A percentile compares a stretch with the other conserved stretches of the same genome.
Evolutionary conservation across 495 filamentous ascomycete genomes (phyloP).

Genomic region (Glonium stellatum): DNA sequence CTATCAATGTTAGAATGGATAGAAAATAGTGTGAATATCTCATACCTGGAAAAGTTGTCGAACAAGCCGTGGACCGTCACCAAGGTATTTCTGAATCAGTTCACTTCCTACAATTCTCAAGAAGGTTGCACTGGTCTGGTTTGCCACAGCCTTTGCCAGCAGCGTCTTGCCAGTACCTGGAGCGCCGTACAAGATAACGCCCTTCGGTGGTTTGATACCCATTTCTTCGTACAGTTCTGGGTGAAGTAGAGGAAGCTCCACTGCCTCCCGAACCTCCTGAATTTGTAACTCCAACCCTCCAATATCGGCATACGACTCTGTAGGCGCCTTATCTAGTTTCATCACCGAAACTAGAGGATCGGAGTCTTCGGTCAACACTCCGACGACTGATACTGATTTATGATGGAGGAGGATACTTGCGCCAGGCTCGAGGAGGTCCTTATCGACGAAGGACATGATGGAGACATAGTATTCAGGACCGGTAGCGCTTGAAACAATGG

Average conservation of each 20-base stretch:
- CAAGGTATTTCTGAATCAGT: conserved; percentile 97
- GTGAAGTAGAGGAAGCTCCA: conserved; percentile 91
- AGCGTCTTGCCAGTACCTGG: conserved; percentile 97
- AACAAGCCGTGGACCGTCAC: conserved; percentile 89
- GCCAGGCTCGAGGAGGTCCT: conserved; percentile 93
- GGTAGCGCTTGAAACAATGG: conserved; percentile 94
- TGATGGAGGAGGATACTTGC: conserved; percentile 94
- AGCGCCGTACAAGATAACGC: conserved; percentile 97
- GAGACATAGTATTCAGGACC: conserved; percentile 99
- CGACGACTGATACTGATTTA: conserved; percentile 96
- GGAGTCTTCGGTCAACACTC: conserved; percentile 92
- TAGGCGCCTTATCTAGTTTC: conserved; percentile 99
- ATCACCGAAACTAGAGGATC: conserved; percentile 96
- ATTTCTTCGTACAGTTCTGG: conserved; percentile 99
- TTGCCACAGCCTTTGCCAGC: conserved; percentile 94
- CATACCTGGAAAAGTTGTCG: conserved; percentile 86
- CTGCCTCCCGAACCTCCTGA: conserved; percentile 94
- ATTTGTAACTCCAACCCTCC: conserved; percentile 93
- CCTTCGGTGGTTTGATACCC: conserved; percentile 99
- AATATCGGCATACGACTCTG: conserved; percentile 98
- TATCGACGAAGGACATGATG: conserved; percentile 99
- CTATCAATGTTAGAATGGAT: not conserved
- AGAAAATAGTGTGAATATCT: not conserved
- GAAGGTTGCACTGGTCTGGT: conserved; percentile 97
- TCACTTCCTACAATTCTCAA: conserved; percentile 96